Evolutionary conservation across 768 basidiomycete species (phyloP), one percentile per base, ranked within the genome.

Genomic region (Tulasnella sp.): DNA sequence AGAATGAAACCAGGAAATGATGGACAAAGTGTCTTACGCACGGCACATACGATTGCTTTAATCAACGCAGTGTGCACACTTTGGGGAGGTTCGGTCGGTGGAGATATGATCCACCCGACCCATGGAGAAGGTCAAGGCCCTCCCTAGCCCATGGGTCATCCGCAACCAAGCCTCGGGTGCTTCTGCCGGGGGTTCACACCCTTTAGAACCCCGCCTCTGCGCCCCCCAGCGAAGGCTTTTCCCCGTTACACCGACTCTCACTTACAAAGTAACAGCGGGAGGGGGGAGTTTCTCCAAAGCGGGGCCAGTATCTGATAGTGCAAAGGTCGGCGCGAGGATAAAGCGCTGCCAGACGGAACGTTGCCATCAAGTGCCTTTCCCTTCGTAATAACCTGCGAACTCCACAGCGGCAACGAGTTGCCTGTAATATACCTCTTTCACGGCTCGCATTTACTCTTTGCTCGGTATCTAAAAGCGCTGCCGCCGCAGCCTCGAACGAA

Each of bases 141-240:
- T n/a, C 56, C 56, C 56, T n/a, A 31, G 24, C 16, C 56, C 62
- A 12, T 27, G 27, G 62, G 62, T 34, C 62, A 6, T 62, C 5
- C 19, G 5, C 52, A 21, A n/a, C 27, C 1, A 62, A 10, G 31
- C 27, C 34, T 68, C 62, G 62, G 62, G 18, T 12, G 62, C 62
- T 68, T 68, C 62, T 68, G 18, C 62, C 62, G 62, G 62, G 34
- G 27, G 62, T 68, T 68, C 62, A 68, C 62, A 68, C 62, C 62
- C 62, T 68, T 18, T 5, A 68, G 31, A 36, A 68, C 10, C 62
- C 62, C 62, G n/a, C n/a, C n/a, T n/a, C n/a, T n/a, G n/a, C 39
- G 62, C 14, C 31, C 62, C 31, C 52, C 9, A 52, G 24, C 24
- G 24, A 24, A 52, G n/a, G 52, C 24, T 7, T n/a, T 3, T n/a